Base-by-base conservation (phyloP, 2,329 filamentous ascomycete species). In the Sclerotinia spermophila region DNA sequence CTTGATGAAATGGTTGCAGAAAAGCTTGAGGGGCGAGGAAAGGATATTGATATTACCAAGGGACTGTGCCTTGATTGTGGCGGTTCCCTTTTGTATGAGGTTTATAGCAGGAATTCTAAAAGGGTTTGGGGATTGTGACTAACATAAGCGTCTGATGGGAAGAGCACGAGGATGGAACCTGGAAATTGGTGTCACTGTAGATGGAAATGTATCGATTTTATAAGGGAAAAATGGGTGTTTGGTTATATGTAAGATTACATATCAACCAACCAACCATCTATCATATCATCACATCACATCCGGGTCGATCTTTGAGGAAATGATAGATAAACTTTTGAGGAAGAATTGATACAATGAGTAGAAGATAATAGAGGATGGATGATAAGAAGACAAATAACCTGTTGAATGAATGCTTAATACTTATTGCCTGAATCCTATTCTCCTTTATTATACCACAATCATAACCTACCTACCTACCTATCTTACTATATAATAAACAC, bases 51-150 rank as follows among this genome's bases (percentile, higher is more conserved):
- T 30, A n/a, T 33, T 38, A 55, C 67, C 67, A 68, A 62, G 67
- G 21, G 11, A 17, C 67, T 68, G 67, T 55, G 67, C 67, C 67
- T 60, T 68, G 56, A 38, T 56, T 56, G 64, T 56, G 27, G 44
- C 44, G 35, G 44, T 67, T 38, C 51, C 17, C 48, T 56, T 56
- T 55, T 67, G 33, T 62, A 30, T 68, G 30, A 67, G 33, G 51
- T 48, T 45, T 44, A 33, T 35, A 45, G 40, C 44, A 35, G 42
- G 61, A 19, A 19, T 27, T 5, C n/a, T n/a, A n/a, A n/a, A n/a
- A n/a, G 40, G 27, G 24, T 6, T 58, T n/a, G 21, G 55, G 38
- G 48, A 38, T 40, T 66, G 62, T 66, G 62, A 53, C 62, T 27
- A 66, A 66, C 19, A 53, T 21, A 21, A 30, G 40, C 51, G 44